Conservation (phyloP, 2,329 filamentous ascomycete genomes). For the Ascochyta fabae region DNA sequence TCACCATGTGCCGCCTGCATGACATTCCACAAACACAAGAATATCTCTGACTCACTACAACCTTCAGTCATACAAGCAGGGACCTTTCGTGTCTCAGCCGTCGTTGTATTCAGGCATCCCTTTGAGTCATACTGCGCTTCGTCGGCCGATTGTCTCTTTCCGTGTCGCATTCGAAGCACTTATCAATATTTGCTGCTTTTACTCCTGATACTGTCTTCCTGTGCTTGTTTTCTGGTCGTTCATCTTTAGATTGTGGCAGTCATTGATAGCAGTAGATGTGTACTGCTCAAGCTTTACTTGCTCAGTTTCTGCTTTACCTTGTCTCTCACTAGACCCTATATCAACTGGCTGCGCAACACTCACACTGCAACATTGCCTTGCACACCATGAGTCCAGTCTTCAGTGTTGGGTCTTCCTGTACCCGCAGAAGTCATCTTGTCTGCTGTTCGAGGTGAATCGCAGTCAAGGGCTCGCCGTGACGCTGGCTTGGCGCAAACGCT, state of each 20-base stretch:
- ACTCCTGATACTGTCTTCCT: background rate
- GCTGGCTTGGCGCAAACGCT: conserved; percentile 11
- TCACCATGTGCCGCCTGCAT: background rate
- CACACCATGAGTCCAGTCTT: no score
- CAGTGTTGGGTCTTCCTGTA: background rate
- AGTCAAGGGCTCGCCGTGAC: background rate
- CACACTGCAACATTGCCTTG: no score
- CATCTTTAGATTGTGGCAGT: no score
- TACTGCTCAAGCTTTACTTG: no score
- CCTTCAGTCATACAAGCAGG: background rate
- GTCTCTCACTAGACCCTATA: no score
- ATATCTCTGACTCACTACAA: conserved; percentile 5
- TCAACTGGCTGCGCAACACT: no score
- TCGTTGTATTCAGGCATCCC: background rate
- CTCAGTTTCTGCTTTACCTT: no score
- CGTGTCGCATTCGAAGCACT: no score
- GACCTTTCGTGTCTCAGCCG: background rate
- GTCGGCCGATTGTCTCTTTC: background rate
- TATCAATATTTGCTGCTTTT: background rate
- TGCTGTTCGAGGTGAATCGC: background rate
- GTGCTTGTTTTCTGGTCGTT: no score
- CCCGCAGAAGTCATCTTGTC: background rate
- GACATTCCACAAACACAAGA: background rate
- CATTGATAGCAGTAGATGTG: no score
- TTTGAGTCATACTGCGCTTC: conserved; percentile 1